These are phyloP conservation scores for Aspergillus puulaauensis DNA, from an alignment of 2,329 filamentous ascomycete species.

Conservation along the genomic window DNA sequence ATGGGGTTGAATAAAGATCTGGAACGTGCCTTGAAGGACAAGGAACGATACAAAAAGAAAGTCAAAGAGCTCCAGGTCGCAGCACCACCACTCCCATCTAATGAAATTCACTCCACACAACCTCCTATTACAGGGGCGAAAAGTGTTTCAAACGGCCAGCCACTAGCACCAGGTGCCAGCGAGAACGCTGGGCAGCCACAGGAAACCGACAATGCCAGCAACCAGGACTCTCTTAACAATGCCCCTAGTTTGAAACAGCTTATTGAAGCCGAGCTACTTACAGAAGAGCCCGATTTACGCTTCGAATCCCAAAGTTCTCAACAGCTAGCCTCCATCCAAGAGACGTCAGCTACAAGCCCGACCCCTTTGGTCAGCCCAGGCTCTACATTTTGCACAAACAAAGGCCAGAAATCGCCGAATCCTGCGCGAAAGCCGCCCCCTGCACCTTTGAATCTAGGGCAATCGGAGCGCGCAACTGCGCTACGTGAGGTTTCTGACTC, in stretches of 20 bases:
- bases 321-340: conserved; percentile 15
- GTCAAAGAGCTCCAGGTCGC: conserved; percentile 70
- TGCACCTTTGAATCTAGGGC: conserved; percentile 73
- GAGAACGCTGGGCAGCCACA: neutral
- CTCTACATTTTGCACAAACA: conserved; percentile 19
- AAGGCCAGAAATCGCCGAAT: conserved; percentile 44
- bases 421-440: conserved; percentile 79
- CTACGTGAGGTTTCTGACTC: conserved; percentile 59
- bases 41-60: conserved; percentile 89
- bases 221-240: conserved; percentile 1
- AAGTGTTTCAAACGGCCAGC: neutral
- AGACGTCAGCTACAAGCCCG: conserved; percentile 17
- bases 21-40: conserved; percentile 86
- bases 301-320: conserved; percentile 11
- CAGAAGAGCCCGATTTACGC: conserved; percentile 4
- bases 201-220: neutral
- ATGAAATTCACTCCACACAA: conserved; percentile 9
- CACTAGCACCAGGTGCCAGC: neutral
- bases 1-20: conserved; percentile 91
- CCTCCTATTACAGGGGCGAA: conserved; percentile 12
- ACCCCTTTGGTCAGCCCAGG: conserved; percentile 22
- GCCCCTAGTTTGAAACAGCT: conserved; percentile 9
- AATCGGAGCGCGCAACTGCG: conserved; percentile 42
- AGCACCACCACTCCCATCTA: conserved; percentile 38
- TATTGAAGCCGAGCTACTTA: conserved; percentile 5